Conservation (phyloP, 768 basidiomycete genomes). For the Hypholoma sublateritium region DNA sequence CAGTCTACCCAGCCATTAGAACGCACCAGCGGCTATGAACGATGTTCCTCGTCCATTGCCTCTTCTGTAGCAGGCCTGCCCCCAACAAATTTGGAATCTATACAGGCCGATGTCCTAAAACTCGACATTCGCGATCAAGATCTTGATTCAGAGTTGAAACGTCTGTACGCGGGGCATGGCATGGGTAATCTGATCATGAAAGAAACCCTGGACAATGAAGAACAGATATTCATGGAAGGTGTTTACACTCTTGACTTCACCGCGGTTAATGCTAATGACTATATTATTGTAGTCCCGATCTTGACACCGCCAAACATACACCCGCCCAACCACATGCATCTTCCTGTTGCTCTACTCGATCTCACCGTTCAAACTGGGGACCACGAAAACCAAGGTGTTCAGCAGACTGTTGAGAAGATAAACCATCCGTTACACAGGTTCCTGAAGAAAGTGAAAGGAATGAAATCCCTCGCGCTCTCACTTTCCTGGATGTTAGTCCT, state of each 20-base stretch:
- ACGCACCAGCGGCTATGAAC: not conserved
- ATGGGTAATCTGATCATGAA: conserved; percentile 43
- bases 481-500: conserved; percentile 36
- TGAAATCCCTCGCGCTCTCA: conserved; percentile 55
- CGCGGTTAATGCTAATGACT: not conserved
- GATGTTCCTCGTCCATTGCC: conserved; percentile 6
- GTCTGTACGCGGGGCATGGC: conserved; percentile 27
- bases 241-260: not conserved
- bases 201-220: conserved; percentile 55
- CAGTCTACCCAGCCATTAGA: not conserved
- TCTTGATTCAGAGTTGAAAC: conserved; percentile 31
- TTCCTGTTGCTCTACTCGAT: conserved; percentile 30
- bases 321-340: conserved; percentile 26
- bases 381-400: conserved; percentile 7
- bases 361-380: conserved; percentile 21
- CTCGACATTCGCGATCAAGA: conserved; percentile 2
- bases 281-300: conserved; percentile 45
- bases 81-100: conserved; percentile 14
- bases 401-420: not conserved
- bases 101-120: not conserved
- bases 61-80: conserved; percentile 26
- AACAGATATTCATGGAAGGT: conserved; percentile 59
- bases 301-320: conserved; percentile 55
- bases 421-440: conserved; percentile 22
- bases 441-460: conserved; percentile 57